A percentile compares a stretch with the other conserved stretches of the same genome.
phyloP scores from a whole-genome alignment of 2,329 filamentous ascomycete species.

The Hortaea sp. region DNA sequence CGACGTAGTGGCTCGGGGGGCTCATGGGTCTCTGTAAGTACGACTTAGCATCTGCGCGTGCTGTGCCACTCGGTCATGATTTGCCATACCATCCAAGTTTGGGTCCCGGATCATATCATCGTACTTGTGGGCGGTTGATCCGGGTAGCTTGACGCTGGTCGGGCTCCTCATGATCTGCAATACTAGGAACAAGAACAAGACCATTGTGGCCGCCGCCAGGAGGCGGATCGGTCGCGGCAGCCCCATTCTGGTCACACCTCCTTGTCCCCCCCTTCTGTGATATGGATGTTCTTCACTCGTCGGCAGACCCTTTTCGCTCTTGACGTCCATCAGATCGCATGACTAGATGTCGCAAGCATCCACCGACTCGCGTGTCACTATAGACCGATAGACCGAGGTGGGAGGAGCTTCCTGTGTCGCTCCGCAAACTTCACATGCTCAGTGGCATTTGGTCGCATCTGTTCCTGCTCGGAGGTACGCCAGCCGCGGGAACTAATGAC shows the following conservation, averaged over 20 bases:
- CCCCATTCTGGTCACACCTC: slow-evolving; percentile 52
- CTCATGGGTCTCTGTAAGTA: slow-evolving; percentile 61
- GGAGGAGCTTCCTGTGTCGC: too few relatives aligned
- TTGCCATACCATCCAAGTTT: slow-evolving; percentile 67
- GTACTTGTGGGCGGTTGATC: slow-evolving; percentile 28
- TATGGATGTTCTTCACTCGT: slow-evolving; percentile 5
- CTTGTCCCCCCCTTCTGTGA: slow-evolving; percentile 5
- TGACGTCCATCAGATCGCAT: not conserved
- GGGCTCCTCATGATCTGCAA: slow-evolving; percentile 61
- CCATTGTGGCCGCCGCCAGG: slow-evolving; percentile 59
- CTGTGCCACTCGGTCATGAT: not conserved
- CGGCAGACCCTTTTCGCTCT: not conserved
- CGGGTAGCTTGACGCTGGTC: slow-evolving; percentile 28
- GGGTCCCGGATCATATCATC: slow-evolving; percentile 68
- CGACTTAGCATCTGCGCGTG: not conserved
- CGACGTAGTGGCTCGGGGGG: slow-evolving; percentile 67
- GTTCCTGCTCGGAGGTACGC: not conserved
- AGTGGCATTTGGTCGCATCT: not conserved
- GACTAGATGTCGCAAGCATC: not conserved
- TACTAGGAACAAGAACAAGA: slow-evolving; percentile 69
- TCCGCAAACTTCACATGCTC: too few relatives aligned
- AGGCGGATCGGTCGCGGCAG: slow-evolving; percentile 76
- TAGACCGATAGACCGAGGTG: too few relatives aligned
- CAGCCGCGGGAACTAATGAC: not conserved
- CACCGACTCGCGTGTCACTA: not conserved